Base-by-base conservation (phyloP, 2,329 filamentous ascomycete genomes). In the Aspergillus proliferans region DNA sequence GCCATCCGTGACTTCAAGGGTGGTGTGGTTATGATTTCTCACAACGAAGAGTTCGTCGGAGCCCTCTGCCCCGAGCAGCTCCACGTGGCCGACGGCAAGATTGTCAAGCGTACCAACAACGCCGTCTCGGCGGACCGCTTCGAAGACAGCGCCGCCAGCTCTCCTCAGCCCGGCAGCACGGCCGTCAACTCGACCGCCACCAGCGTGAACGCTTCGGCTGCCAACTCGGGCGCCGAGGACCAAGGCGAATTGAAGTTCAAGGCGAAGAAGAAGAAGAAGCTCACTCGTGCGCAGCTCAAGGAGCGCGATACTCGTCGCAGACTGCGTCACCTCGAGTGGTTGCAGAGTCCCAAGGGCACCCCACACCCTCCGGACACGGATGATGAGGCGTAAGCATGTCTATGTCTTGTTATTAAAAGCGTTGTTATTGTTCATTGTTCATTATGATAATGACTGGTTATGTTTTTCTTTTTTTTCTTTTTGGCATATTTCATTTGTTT, bases 31-130 rank as follows among this genome's bases (percentile, higher is more conserved):
- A 95, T 98, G 85, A 98, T 98, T 72, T 96, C 91, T 53, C 93
- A 98, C 76, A 97, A 98, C 81, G 91, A 97, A 67, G 93, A 98
- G 71, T 98, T 98, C 64, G 91, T 98, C 46, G 91, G 92, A 51
- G 92, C 92, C 3, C 83, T 98, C 9, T 93, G 93, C 73, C 88
- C 87, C 3, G 94, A 98, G 76, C 91, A 97, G 73, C 95, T 93
- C 88, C 87, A 94, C 71, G 88, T 98, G 57, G 85, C 83, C 48
- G 88, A 92, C 61, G 93, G 93, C 2, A 85, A 86, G 45, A 85
- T 98, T 52, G 87, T 88, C 2, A 85, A 91, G 72, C 89, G 89
- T 67, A 89, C 88, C 59, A 83, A 84, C 66, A 74, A 85, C 2
- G 84, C 88, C 50, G 78, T 94, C 55, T 77, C 81, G 47, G 75